Percentiles rank a stretch among this genome's conserved stretches.
Conservation (phyloP, 2,329 filamentous ascomycete genomes). For the Botrytis paeoniae region DNA sequence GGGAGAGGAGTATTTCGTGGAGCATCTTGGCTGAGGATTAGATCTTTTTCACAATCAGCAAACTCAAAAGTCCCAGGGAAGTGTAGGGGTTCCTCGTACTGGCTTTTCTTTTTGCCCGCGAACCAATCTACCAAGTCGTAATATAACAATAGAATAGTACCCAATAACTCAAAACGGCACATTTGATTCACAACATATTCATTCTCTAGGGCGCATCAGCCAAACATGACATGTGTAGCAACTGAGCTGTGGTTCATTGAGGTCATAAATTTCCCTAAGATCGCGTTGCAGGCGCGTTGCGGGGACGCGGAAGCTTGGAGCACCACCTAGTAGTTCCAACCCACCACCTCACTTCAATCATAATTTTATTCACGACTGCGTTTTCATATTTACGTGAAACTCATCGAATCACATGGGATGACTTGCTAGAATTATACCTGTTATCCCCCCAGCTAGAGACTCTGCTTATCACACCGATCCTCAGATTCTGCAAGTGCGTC, state of each 20-base stretch:
- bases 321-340: neutral
- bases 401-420: neutral
- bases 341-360: neutral
- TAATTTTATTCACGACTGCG: neutral
- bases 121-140: conserved; percentile 30
- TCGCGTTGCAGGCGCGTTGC: conserved; percentile 12
- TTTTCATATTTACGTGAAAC: neutral
- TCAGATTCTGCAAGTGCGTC: neutral
- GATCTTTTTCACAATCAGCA: conserved; percentile 16
- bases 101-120: conserved; percentile 15
- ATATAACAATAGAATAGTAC: conserved; percentile 33
- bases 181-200: conserved; percentile 27
- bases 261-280: conserved; percentile 3
- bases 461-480: neutral
- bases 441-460: neutral
- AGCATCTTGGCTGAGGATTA: conserved; percentile 61
- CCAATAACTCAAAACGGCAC: conserved; percentile 38
- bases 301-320: neutral
- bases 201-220: neutral
- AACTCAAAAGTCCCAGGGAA: conserved; percentile 17
- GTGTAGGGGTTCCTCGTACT: neutral
- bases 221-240: neutral
- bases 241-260: neutral
- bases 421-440: neutral
- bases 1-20: conserved; percentile 95